Conservation (phyloP, 2,329 filamentous ascomycete species). For the Corniculantispora saksenae region DNA sequence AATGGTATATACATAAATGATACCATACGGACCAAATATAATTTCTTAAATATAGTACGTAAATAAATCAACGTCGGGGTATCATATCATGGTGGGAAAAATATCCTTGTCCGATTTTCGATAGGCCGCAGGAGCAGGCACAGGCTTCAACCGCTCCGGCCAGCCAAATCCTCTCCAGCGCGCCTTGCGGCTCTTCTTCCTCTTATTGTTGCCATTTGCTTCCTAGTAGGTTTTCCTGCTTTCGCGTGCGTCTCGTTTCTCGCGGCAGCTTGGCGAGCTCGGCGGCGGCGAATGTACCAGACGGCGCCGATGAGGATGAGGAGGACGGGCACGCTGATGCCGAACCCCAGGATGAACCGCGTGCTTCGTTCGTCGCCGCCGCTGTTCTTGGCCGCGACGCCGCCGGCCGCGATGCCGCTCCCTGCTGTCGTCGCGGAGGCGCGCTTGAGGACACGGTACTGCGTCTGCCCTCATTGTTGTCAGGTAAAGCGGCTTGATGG, state of each 20-base stretch:
- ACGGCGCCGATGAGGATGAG: conserved; percentile 2
- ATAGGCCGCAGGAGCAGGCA: conserved; percentile 1
- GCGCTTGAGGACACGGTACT: neutral
- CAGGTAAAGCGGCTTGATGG: neutral
- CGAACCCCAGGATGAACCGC: conserved; percentile 16
- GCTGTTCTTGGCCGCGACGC: neutral
- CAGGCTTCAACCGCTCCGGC: conserved; percentile 8
- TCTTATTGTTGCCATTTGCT: neutral
- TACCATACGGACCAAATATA: too few relatives aligned
- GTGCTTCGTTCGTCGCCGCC: conserved; percentile 1
- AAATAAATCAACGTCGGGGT: neutral
- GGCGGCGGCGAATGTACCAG: conserved; percentile 11
- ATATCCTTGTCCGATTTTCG: neutral
- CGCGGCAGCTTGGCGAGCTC: neutral
- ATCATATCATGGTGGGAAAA: neutral
- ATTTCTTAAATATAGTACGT: neutral
- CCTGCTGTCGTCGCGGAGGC: neutral
- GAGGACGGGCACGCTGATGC: conserved; percentile 12
- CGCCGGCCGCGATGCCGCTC: conserved; percentile 12
- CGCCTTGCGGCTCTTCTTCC: neutral
- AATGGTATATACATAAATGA: too few relatives aligned
- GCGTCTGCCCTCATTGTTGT: too few relatives aligned
- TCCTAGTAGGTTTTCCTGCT: neutral
- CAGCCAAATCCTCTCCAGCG: neutral
- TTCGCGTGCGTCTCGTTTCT: neutral